Evolutionary conservation across 2,329 filamentous ascomycete species (phyloP).

Genomic region (Pleoardoris graminearum): DNA sequence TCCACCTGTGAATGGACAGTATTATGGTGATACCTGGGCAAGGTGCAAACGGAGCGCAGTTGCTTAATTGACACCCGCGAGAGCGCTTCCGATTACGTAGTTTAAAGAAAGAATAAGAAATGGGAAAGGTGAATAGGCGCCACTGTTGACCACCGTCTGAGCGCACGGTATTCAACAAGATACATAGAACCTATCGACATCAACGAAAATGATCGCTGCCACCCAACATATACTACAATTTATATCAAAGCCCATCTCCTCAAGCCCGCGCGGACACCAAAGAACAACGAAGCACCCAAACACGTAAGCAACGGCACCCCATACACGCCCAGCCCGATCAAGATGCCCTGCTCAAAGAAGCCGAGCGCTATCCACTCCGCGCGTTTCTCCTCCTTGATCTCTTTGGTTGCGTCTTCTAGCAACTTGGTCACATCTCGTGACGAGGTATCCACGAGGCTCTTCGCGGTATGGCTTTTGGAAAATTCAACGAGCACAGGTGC

Average conservation of each 20-base stretch:
- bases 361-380: conserved; percentile 36
- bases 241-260: conserved; percentile 17
- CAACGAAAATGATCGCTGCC: no score
- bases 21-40: no score
- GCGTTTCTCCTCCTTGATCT: conserved; percentile 40
- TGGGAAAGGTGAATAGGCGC: no score
- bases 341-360: conserved; percentile 39
- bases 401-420: conserved; percentile 21
- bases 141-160: no score
- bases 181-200: no score
- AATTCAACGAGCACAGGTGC: conserved; percentile 23
- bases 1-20: no score
- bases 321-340: conserved; percentile 42
- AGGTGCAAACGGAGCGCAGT: no score
- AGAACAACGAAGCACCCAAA: conserved; percentile 30
- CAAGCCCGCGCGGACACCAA: conserved; percentile 30
- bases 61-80: no score
- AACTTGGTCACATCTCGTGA: conserved; percentile 17
- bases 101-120: no score
- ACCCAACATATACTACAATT: no score
- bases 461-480: conserved; percentile 18
- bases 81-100: no score
- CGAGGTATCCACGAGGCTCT: conserved; percentile 16
- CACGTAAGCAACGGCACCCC: conserved; percentile 36
- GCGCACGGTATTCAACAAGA: no score